Evolutionary conservation across 345 rosid genomes (phyloP).

Genomic region (Salix dunnii): DNA sequence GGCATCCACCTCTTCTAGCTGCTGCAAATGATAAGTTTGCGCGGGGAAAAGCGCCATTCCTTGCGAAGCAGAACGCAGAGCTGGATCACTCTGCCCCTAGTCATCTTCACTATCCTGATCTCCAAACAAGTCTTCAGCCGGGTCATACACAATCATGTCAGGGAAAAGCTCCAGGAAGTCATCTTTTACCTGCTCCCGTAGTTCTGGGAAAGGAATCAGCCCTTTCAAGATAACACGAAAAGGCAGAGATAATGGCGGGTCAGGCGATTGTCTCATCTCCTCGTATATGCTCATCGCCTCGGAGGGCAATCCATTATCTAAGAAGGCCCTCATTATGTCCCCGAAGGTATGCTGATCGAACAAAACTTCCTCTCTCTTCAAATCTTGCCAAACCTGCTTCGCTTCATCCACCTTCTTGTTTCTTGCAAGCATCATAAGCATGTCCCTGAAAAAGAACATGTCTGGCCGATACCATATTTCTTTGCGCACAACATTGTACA

Average conservation of each 20-base stretch:
- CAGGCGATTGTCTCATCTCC: slow-evolving; percentile 90
- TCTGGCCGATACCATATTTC: slow-evolving; percentile 95
- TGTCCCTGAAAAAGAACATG: slow-evolving; percentile 88
- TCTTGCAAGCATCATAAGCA: slow-evolving; percentile 92
- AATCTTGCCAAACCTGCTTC: slow-evolving; percentile 71
- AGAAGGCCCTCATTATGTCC: slow-evolving; percentile 69
- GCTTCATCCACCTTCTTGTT: slow-evolving; percentile 64
- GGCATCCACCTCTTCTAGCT: neutral
- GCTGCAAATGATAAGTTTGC: neutral
- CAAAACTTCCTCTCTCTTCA: slow-evolving; percentile 68
- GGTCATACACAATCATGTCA: slow-evolving; percentile 78
- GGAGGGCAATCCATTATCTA: slow-evolving; percentile 52
- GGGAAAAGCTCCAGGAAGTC: slow-evolving; percentile 92
- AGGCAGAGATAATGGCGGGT: slow-evolving; percentile 77
- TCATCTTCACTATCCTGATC: slow-evolving; percentile 56
- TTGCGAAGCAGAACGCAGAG: neutral
- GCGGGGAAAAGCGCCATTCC: neutral
- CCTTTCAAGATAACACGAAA: slow-evolving; percentile 91
- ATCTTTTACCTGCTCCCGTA: slow-evolving; percentile 72
- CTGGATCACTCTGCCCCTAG: slow-evolving; percentile 9
- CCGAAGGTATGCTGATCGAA: slow-evolving; percentile 93
- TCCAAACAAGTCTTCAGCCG: slow-evolving; percentile 74
- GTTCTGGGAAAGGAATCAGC: slow-evolving; percentile 73
- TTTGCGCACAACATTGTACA: slow-evolving; percentile 72
- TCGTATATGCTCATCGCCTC: slow-evolving; percentile 79